Evolutionary conservation across 352 stramenopile genomes (phyloP), one percentile per base, ranked within the genome.

Genomic region (Globisporangium irregulare): DNA sequence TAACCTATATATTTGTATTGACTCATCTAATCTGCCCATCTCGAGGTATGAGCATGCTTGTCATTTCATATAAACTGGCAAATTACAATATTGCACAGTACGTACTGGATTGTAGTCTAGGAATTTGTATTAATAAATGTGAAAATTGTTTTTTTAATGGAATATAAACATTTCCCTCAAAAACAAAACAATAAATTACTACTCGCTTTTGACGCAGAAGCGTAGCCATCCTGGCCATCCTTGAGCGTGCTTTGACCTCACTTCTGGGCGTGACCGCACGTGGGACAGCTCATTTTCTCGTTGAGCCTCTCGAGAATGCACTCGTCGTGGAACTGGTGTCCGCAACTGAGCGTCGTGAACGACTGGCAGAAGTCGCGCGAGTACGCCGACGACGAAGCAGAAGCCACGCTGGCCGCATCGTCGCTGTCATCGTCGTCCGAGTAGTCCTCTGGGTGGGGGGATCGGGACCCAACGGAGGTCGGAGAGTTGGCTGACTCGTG

Each of bases 271-370:
- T 67, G 48, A 32, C 74, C 76, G 38, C 81, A 91, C 8, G 72
- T 85, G 8, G 82, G 81, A 50, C 84, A 93, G 32, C 73, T 46
- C 48, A 90, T 74, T 9, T 54, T 60, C 60, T 86, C 73, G 61
- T 91, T 93, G 46, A 91, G 72, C 66, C 84, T 87, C 24, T 72
- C 66, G 2, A 89, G 67, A 32, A 87, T 75, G 67, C 82, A 90
- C 59, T 90, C 81, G 69, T 93, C 82, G 70, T 93, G 82, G 71
- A 91, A 91, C 25, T 76, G 72, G 50, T 91, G 82, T 32, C 81
- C 82, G 43, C 82, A 93, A n/a, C 24, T 54, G 14, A 93, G 54
- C 20, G 69, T 77, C 67, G 77, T 79, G 46, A 83, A 73, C 53
- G 83, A 77, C 8, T 27, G 56, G 25, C 74, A 81, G 7, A 46